Conservation (phyloP, 2,329 filamentous ascomycete genomes). For the Blastomyces emzantsi region DNA sequence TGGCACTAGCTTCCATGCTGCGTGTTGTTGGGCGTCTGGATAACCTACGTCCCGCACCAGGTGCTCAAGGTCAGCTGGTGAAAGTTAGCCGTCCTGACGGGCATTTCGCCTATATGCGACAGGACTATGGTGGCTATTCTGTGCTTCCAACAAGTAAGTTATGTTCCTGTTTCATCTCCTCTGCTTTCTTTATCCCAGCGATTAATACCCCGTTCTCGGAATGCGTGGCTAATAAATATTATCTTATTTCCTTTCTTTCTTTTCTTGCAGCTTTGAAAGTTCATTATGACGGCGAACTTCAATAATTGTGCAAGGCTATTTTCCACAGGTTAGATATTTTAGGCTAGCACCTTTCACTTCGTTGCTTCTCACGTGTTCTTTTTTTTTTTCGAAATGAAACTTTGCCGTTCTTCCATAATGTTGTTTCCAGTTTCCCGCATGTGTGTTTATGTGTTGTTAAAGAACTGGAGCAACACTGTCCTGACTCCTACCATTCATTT, state of each 20-base stretch:
- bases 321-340: background rate
- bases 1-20: slow-evolving; percentile 36
- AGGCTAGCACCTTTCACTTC: no score
- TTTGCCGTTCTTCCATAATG: background rate
- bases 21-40: slow-evolving; percentile 39
- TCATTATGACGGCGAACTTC: slow-evolving; percentile 35
- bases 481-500: no score
- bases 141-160: slow-evolving; percentile 40
- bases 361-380: background rate
- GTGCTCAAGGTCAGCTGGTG: slow-evolving; percentile 40
- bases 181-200: background rate
- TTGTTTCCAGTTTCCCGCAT: background rate
- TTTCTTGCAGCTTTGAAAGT: slow-evolving; percentile 33
- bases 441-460: background rate
- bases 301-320: slow-evolving; percentile 10
- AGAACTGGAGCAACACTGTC: no score
- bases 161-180: background rate
- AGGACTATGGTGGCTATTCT: slow-evolving; percentile 43
- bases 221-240: slow-evolving; percentile 14
- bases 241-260: slow-evolving; percentile 1
- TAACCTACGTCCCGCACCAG: slow-evolving; percentile 39
- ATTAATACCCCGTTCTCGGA: background rate
- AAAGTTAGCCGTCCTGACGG: slow-evolving; percentile 39
- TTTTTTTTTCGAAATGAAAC: background rate
- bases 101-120: slow-evolving; percentile 44